Evolutionary conservation across 2,329 filamentous ascomycete species (phyloP).

Genomic region (Aspergillus texensis): DNA sequence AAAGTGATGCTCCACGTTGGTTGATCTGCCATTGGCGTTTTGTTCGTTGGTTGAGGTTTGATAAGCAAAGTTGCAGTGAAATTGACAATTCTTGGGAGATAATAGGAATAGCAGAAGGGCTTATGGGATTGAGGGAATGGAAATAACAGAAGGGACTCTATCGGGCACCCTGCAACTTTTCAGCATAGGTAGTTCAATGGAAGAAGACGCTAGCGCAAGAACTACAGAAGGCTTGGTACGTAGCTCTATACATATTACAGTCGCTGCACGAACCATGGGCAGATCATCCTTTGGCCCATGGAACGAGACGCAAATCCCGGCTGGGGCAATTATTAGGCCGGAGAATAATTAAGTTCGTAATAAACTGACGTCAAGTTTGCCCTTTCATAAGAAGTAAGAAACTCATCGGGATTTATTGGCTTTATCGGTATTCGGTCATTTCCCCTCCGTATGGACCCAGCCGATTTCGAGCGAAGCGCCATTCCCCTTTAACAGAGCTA

Average conservation of each 20-base stretch:
- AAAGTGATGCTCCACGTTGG: conserved; percentile 21
- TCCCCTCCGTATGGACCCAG: background rate
- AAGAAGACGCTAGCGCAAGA: background rate
- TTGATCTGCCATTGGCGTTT: background rate
- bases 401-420: background rate
- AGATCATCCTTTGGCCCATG: conserved; percentile 1
- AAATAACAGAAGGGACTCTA: background rate
- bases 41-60: background rate
- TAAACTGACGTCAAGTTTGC: background rate
- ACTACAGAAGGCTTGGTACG: background rate
- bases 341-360: conserved; percentile 7
- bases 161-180: background rate
- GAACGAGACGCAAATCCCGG: conserved; percentile 1
- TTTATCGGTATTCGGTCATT: background rate
- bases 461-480: background rate
- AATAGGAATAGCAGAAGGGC: background rate
- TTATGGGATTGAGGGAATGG: background rate
- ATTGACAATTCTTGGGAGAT: background rate
- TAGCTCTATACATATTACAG: background rate
- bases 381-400: background rate
- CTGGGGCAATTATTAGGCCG: conserved; percentile 3
- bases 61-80: background rate
- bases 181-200: background rate
- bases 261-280: conserved; percentile 12
- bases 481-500: background rate